phyloP scores from a whole-genome alignment of 208 protist species.

The Plasmodiophora brassicae region DNA sequence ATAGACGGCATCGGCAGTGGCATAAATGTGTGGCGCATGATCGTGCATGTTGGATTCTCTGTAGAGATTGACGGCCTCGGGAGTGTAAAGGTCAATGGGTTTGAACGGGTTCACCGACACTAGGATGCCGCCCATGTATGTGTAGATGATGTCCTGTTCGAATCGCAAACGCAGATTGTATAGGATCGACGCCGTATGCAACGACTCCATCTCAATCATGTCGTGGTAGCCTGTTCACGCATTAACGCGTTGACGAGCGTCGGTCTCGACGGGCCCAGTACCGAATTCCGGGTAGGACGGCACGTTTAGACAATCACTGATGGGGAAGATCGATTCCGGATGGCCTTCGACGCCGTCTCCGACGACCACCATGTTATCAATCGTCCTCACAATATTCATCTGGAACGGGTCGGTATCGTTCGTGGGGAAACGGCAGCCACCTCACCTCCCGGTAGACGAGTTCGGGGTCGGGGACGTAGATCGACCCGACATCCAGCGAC shows the following conservation, averaged over 20 bases:
- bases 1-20: conserved; percentile 29
- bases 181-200: conserved; percentile 36
- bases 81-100: conserved; percentile 24
- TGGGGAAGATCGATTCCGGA: neutral
- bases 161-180: conserved; percentile 31
- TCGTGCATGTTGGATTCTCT: neutral
- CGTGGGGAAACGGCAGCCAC: neutral
- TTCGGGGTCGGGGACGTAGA: neutral
- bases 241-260: neutral
- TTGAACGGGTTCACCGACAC: conserved; percentile 42
- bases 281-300: conserved; percentile 5
- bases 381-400: neutral
- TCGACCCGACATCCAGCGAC: too few relatives aligned
- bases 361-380: neutral
- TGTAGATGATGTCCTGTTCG: conserved; percentile 33
- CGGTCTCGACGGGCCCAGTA: neutral
- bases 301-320: neutral
- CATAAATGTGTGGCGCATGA: conserved; percentile 15
- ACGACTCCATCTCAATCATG: conserved; percentile 35
- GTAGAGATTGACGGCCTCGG: neutral
- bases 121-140: conserved; percentile 30
- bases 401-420: neutral
- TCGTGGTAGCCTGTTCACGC: neutral
- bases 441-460: neutral
- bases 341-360: neutral